Evolutionary conservation across 106 monocot genomes (phyloP), one percentile per base, ranked within the genome.

Genomic region (Gastrodia elata): DNA sequence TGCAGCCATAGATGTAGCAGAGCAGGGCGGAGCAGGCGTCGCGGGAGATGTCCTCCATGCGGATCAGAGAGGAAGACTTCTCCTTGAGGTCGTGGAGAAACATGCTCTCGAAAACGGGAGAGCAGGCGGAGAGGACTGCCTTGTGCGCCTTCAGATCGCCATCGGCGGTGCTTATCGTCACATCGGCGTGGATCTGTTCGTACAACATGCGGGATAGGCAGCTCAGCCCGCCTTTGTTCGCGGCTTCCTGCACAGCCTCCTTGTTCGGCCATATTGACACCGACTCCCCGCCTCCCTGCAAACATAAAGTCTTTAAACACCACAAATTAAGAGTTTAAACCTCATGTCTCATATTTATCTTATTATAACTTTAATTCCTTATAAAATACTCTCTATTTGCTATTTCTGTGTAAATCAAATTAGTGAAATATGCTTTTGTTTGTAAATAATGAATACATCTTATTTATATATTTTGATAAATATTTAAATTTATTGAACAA

Each of bases 51-150:
- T 96, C 96, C 6, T 81, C 79, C 26, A 96, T 90, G 27, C 81
- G 67, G 40, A 92, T 84, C 4, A 67, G 80, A 4, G 92, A 96
- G 0, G 85, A 90, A 37, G 87, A 85, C 40, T 92, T 96, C 73
- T 96, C 96, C 24, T 82, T 83, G 1, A 96, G 84, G 22, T 92
- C 75, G 33, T 88, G 92, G 16, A 90, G 3, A 65, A 96, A 96
- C 96, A 96, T 96, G 83, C 87, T 87, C 44, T 73, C 75, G 22
- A 96, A 96, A 7, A 96, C 96, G 0, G 96, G 86, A 24, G 96
- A 96, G 68, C 84, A 80, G 0, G 92, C 77, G 1, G 92, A 73
- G 4, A 96, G 87, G 20, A 96, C 74, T 0, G 96, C 96, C 65
- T 90, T 89, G 86, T 96, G 96, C 14, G 96, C 96, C 69, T 76